Evolutionary conservation across 352 stramenopile genomes (phyloP), one percentile per base, ranked within the genome.

Genomic region (Hyaloperonospora brassicae): DNA sequence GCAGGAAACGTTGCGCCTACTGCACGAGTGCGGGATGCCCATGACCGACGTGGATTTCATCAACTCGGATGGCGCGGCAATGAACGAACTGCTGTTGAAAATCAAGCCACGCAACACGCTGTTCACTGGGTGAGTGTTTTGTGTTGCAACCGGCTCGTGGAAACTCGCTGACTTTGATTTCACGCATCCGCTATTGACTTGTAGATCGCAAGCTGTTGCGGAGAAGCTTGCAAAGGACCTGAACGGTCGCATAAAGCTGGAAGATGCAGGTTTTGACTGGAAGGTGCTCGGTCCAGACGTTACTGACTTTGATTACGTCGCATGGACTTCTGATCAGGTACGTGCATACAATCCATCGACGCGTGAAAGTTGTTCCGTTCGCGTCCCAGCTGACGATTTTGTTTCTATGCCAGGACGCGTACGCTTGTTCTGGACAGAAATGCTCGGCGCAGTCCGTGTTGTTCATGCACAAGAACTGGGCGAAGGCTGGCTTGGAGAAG

Each of bases 251-350:
- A 93, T 98, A 48, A 97, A 97, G 76, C 79, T 98, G 22, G 96
- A 99, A 68, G 96, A 99, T 71, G 96, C 96, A 43, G 96, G 96
- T 17, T 98, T 98, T 65, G 96, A 99, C 78, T 99, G 96, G 96
- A 99, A 99, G 70, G 84, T 90, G 41, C 74, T 98, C 34, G 95
- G 95, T 30, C 96, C 95, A 1, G 96, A 99, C 65, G 95, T 98
- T 8, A 47, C 67, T 48, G 85, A 98, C 73, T 87, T 98, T 17
- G 93, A 98, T 57, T 98, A 98, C 65, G 95, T 99, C 12, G 93
- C 95, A 9, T 98, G 92, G 89, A 95, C 95, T 61, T 98, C 87
- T 48, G 96, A 99, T 72, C 96, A 99, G 59, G 67, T 79, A 47
- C 23, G 57, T 49, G 47, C 22, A 17, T 42, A 38, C 41, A 27